phyloP scores from a whole-genome alignment of 257 asterid genomes.

The Salvia splendens region DNA sequence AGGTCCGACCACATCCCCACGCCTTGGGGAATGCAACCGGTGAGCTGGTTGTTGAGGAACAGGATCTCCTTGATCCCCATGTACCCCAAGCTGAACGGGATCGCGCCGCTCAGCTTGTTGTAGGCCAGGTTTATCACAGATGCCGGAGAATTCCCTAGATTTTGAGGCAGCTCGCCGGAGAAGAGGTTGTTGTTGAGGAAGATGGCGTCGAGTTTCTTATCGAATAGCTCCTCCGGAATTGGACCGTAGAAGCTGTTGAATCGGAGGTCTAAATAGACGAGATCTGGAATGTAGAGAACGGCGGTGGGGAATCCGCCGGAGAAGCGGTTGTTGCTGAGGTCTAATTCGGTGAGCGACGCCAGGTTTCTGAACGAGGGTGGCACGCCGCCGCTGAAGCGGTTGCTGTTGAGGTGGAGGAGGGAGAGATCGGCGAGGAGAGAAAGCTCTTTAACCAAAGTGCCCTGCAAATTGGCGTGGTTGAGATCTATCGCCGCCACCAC shows the following conservation, averaged over 20 bases:
- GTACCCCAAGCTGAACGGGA: conserved; percentile 76
- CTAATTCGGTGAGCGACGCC: conserved; percentile 56
- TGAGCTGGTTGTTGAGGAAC: conserved; percentile 71
- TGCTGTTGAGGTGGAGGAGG: conserved; percentile 71
- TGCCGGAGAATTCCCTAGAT: conserved; percentile 79
- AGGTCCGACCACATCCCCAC: conserved; percentile 80
- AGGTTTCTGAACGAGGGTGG: conserved; percentile 57
- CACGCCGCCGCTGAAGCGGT: conserved; percentile 61
- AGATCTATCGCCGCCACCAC: conserved; percentile 77
- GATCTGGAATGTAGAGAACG: conserved; percentile 51
- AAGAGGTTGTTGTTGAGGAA: conserved; percentile 75
- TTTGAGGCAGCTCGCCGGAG: conserved; percentile 62
- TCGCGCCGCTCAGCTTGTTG: conserved; percentile 59
- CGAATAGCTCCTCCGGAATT: conserved; percentile 68
- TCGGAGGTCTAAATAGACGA: conserved; percentile 75
- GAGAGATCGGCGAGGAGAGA: conserved; percentile 57
- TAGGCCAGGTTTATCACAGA: conserved; percentile 80
- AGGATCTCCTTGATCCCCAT: conserved; percentile 71
- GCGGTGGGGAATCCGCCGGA: conserved; percentile 66
- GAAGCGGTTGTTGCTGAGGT: conserved; percentile 78
- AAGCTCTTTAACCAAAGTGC: conserved; percentile 57
- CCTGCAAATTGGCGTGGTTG: conserved; percentile 72
- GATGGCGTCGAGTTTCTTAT: conserved; percentile 71
- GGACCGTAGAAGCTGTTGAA: conserved; percentile 70
- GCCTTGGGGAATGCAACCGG: conserved; percentile 86